Evolutionary conservation across 148 eudicot genomes (phyloP).

Genomic region (Vaccinium myrtillus): DNA sequence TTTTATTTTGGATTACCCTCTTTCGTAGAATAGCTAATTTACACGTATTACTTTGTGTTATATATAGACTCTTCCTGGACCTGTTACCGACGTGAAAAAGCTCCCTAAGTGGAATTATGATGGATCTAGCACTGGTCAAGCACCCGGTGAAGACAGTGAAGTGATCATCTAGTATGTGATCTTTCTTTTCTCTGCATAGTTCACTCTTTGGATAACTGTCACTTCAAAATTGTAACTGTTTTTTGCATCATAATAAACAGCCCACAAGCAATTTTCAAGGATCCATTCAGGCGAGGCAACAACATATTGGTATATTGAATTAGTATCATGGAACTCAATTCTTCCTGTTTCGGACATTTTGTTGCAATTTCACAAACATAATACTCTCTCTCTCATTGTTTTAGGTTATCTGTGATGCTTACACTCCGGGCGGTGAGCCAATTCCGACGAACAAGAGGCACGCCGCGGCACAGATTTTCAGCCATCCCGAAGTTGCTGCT

Average conservation of each 20-base stretch:
- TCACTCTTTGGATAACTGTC: background rate
- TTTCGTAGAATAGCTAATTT: background rate
- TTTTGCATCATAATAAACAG: constrained; percentile 14
- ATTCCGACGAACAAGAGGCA: constrained; percentile 54
- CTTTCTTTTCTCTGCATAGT: background rate
- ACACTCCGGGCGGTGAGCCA: constrained; percentile 51
- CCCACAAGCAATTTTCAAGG: constrained; percentile 47
- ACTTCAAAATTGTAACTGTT: background rate
- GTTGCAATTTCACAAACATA: background rate
- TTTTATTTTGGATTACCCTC: background rate
- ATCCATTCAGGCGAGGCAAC: constrained; percentile 50
- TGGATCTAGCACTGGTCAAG: constrained; percentile 60
- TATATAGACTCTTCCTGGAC: constrained; percentile 41
- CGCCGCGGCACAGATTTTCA: constrained; percentile 44
- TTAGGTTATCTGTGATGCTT: constrained; percentile 53
- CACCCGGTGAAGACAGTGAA: constrained; percentile 48
- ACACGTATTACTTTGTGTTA: background rate
- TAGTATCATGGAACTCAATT: background rate
- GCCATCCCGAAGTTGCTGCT: constrained; percentile 39
- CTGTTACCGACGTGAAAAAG: constrained; percentile 37
- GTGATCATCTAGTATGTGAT: constrained; percentile 46
- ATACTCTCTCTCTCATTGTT: background rate
- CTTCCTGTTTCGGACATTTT: background rate
- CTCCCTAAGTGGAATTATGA: constrained; percentile 62
- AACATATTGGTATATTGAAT: constrained; percentile 30